Evolutionary conservation across 352 stramenopile species (phyloP).

Genomic region (Globisporangium nagaii): DNA sequence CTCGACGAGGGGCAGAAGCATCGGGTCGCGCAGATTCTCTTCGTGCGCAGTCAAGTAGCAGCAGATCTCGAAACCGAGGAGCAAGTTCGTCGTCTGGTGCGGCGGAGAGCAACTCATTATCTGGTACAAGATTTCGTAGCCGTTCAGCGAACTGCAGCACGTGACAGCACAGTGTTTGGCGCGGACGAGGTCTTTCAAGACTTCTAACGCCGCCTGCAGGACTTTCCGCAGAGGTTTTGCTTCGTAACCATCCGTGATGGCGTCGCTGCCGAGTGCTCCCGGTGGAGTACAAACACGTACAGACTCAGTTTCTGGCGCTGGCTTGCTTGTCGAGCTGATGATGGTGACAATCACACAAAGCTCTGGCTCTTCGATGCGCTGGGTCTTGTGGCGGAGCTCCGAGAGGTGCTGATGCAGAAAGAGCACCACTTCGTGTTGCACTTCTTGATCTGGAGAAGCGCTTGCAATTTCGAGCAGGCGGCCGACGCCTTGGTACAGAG

Average conservation of each 20-base stretch:
- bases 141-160: constrained; percentile 17
- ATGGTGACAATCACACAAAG: constrained; percentile 15
- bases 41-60: constrained; percentile 30
- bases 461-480: constrained; percentile 16
- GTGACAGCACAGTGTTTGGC: constrained; percentile 22
- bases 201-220: constrained; percentile 16
- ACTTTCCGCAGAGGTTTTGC: constrained; percentile 10
- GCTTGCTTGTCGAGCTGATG: neutral
- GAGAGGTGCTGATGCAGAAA: constrained; percentile 21
- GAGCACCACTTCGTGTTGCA: constrained; percentile 10
- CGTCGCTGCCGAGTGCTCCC: no score
- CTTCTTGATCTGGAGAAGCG: neutral
- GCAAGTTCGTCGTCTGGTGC: constrained; percentile 17
- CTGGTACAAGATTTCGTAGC: constrained; percentile 22
- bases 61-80: constrained; percentile 28
- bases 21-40: constrained; percentile 15
- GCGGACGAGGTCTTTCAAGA: constrained; percentile 22
- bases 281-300: no score
- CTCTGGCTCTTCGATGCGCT: constrained; percentile 21
- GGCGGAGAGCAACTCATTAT: constrained; percentile 23
- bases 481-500: constrained; percentile 17
- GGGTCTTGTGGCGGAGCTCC: constrained; percentile 20
- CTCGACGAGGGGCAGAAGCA: constrained; percentile 17
- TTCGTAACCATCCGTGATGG: neutral
- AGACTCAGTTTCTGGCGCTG: no score